Conservation (phyloP, 2,329 filamentous ascomycete species). For the Huntiella savannae region DNA sequence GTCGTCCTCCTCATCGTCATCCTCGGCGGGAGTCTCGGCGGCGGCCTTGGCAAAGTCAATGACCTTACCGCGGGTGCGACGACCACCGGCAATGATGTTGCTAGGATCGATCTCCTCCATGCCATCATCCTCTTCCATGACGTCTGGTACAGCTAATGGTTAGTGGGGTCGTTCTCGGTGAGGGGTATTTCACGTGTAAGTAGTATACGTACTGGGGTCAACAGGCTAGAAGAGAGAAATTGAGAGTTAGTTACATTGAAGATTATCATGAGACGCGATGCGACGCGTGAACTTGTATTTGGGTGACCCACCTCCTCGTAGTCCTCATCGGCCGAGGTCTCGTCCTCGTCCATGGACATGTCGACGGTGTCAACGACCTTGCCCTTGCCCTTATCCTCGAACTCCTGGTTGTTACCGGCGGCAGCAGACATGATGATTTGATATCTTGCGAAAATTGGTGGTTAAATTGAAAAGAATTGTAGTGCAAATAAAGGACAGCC, state of each 20-base stretch:
- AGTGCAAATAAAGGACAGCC: background rate
- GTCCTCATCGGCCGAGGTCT: constrained; percentile 47
- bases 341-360: constrained; percentile 54
- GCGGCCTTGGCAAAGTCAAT: constrained; percentile 91
- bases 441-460: background rate
- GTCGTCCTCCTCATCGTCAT: constrained; percentile 65
- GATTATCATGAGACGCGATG: background rate
- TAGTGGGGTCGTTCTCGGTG: constrained; percentile 13
- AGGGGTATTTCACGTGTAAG: background rate
- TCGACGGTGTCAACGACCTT: constrained; percentile 47
- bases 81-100: constrained; percentile 65
- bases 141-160: constrained; percentile 19
- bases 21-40: constrained; percentile 52
- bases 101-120: constrained; percentile 78
- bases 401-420: constrained; percentile 25
- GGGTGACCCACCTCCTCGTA: constrained; percentile 40
- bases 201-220: constrained; percentile 10
- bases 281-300: background rate
- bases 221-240: constrained; percentile 3
- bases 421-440: constrained; percentile 30
- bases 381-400: constrained; percentile 69
- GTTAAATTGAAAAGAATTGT: background rate
- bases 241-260: background rate
- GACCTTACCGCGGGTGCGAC: constrained; percentile 75
- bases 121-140: constrained; percentile 51